Percentiles rank a stretch among this genome's conserved stretches.
phyloP scores from a whole-genome alignment of 192 early-diverging fungal species.

The Coemansia sp. region DNA sequence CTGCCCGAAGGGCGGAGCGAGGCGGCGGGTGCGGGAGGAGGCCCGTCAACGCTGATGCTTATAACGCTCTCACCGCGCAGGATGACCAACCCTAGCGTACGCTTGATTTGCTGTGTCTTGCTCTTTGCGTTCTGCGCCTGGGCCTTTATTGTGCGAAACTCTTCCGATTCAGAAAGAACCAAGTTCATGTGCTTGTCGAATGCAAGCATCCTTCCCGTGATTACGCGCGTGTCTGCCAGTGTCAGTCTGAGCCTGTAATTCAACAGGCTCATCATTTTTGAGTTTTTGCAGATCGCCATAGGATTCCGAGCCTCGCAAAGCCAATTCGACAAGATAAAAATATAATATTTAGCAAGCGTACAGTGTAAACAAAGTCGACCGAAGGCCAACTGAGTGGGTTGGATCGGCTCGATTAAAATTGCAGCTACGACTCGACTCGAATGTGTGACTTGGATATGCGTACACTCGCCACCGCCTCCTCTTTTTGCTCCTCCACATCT shows the following conservation, averaged over 20 bases:
- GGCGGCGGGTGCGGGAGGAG: constrained; percentile 70
- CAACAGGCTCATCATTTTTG: constrained; percentile 90
- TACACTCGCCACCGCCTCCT: too few species aligned
- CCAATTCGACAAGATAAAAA: not conserved
- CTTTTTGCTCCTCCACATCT: too few species aligned
- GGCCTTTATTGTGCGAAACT: constrained; percentile 88
- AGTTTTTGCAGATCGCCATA: constrained; percentile 69
- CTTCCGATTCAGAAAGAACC: constrained; percentile 95
- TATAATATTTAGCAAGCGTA: too few species aligned
- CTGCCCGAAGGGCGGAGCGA: constrained; percentile 45
- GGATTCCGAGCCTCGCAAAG: not conserved
- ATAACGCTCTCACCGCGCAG: constrained; percentile 92
- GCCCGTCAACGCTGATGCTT: constrained; percentile 83
- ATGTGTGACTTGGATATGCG: too few species aligned
- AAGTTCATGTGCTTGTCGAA: constrained; percentile 99
- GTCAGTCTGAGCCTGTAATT: constrained; percentile 94
- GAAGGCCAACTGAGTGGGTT: too few species aligned
- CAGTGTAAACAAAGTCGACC: too few species aligned
- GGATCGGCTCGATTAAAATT: too few species aligned
- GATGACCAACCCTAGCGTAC: constrained; percentile 90
- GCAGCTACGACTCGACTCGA: too few species aligned
- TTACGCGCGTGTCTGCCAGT: constrained; percentile 81
- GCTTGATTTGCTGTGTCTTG: constrained; percentile 73
- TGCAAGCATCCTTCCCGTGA: constrained; percentile 98
- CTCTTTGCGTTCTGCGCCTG: constrained; percentile 54